These are phyloP conservation scores for Aspergillus sp. DNA, from an alignment of 2,329 filamentous ascomycete species.

Conservation along the genomic window DNA sequence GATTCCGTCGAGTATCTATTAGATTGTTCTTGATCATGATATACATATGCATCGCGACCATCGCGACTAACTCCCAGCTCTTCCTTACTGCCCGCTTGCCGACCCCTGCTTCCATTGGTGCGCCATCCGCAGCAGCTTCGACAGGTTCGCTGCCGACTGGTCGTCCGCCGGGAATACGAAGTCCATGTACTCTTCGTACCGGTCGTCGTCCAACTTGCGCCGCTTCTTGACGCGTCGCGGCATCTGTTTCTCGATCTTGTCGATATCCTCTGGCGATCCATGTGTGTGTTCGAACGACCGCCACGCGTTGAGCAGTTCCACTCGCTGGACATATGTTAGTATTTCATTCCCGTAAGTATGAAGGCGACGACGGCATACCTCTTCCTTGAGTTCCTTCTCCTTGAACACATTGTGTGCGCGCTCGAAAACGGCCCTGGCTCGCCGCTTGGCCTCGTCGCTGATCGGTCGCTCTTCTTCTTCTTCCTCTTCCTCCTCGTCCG, in stretches of 20 bases:
- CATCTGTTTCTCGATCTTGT: constrained; percentile 89
- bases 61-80: background rate
- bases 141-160: constrained; percentile 77
- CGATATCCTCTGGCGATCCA: constrained; percentile 71
- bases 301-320: constrained; percentile 88
- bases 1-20: background rate
- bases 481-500: constrained; percentile 68
- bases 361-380: constrained; percentile 48
- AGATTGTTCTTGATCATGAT: background rate
- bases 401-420: constrained; percentile 85
- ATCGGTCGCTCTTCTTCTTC: constrained; percentile 60
- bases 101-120: constrained; percentile 79
- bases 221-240: constrained; percentile 89
- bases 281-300: constrained; percentile 86
- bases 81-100: constrained; percentile 1
- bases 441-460: constrained; percentile 77
- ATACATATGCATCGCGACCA: background rate
- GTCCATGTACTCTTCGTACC: constrained; percentile 94
- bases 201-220: constrained; percentile 86
- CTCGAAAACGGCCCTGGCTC: constrained; percentile 80
- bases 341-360: background rate
- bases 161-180: constrained; percentile 97
- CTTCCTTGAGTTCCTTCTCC: constrained; percentile 86
- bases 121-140: constrained; percentile 80
- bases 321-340: constrained; percentile 57